Conservation (phyloP, 1,284 basidiomycete genomes). For the Chondrostereum purpureum region DNA sequence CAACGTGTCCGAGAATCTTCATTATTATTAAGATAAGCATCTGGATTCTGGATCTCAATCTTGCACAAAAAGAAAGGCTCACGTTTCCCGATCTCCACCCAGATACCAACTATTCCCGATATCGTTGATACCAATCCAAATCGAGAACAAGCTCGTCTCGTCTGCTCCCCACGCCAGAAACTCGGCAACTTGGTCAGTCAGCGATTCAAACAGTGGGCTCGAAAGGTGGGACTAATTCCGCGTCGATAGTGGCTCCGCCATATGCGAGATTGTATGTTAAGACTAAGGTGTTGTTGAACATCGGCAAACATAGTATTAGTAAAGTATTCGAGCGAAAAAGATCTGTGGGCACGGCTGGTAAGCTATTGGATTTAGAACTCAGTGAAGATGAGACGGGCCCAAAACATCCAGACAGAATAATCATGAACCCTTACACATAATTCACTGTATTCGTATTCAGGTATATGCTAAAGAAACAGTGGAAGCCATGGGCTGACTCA, state of each 20-base stretch:
- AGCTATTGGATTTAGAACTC: no score
- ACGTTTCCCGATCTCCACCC: slow-evolving; percentile 42
- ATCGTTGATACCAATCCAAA: slow-evolving; percentile 61
- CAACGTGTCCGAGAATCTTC: slow-evolving; percentile 43
- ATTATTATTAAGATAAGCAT: no score
- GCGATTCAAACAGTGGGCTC: slow-evolving; percentile 39
- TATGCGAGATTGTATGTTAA: slow-evolving; percentile 58
- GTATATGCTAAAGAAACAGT: no score
- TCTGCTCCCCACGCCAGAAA: slow-evolving; percentile 37
- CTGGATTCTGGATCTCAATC: neutral
- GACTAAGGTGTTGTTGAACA: no score
- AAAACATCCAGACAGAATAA: no score
- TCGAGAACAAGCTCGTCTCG: slow-evolving; percentile 48
- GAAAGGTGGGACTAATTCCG: slow-evolving; percentile 44
- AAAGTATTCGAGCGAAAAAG: no score
- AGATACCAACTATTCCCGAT: slow-evolving; percentile 47
- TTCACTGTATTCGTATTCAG: no score
- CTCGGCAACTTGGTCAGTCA: slow-evolving; percentile 51
- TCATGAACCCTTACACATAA: no score
- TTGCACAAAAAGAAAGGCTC: slow-evolving; percentile 17
- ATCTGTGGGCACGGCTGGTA: no score
- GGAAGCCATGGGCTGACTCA: no score
- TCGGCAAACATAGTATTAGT: no score
- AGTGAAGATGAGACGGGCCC: no score
- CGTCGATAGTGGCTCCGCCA: slow-evolving; percentile 54